Evolutionary conservation across 2,329 filamentous ascomycete genomes (phyloP).

Genomic region (Trichoderma aggressivum): DNA sequence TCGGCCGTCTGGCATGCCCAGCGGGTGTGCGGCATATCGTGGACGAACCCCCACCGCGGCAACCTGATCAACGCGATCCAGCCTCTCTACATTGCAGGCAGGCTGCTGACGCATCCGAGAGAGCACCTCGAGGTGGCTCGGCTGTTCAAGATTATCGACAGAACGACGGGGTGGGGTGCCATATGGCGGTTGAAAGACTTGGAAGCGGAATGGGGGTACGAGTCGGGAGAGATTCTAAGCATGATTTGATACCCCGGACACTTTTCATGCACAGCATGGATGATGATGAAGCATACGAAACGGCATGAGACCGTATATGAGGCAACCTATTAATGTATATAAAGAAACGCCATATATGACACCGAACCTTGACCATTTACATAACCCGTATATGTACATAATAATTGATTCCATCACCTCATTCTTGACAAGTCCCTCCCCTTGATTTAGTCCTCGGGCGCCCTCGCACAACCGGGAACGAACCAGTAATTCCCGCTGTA

Average conservation of each 20-base stretch:
- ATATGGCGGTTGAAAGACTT: slow-evolving; percentile 48
- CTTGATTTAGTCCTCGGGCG: background rate
- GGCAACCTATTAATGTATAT: background rate
- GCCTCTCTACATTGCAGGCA: slow-evolving; percentile 49
- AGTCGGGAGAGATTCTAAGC: slow-evolving; percentile 23
- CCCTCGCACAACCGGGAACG: background rate
- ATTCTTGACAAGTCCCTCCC: background rate
- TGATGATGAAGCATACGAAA: background rate
- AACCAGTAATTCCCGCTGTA: background rate
- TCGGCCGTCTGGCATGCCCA: slow-evolving; percentile 23
- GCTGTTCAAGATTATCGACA: slow-evolving; percentile 44
- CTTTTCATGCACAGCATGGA: background rate
- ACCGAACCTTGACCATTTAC: background rate
- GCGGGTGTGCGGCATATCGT: slow-evolving; percentile 50
- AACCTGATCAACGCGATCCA: slow-evolving; percentile 52
- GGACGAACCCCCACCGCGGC: slow-evolving; percentile 36
- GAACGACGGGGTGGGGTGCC: slow-evolving; percentile 47
- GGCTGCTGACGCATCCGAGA: slow-evolving; percentile 43
- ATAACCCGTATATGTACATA: background rate
- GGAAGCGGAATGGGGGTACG: slow-evolving; percentile 37
- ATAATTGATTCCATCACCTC: background rate
- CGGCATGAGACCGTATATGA: background rate
- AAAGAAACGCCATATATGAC: background rate
- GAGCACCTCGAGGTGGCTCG: slow-evolving; percentile 35
- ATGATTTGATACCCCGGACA: slow-evolving; percentile 1